Percentiles rank a stretch among this genome's conserved stretches.
Conservation (phyloP, 257 asterid species). For the Nicotiana attenuata region DNA sequence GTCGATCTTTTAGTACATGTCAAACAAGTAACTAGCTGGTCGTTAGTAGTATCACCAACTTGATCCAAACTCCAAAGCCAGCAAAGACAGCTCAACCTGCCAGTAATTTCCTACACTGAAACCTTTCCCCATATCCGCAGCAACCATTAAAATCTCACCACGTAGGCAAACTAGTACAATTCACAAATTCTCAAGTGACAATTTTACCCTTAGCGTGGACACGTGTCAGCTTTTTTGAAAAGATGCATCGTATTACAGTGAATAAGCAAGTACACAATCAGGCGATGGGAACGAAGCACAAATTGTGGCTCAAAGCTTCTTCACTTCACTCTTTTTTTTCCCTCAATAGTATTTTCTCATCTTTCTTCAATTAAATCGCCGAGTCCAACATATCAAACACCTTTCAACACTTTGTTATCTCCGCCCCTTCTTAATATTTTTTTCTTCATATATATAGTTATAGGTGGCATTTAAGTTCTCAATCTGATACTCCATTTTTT, state of each 20-base stretch:
- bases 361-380: neutral
- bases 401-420: neutral
- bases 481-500: slow-evolving; percentile 2
- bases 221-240: neutral
- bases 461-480: neutral
- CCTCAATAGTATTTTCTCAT: neutral
- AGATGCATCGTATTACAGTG: neutral
- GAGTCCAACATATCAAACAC: neutral
- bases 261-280: neutral
- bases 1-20: no score
- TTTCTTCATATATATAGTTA: neutral
- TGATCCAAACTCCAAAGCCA: neutral
- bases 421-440: neutral
- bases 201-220: neutral
- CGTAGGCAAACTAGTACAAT: no score
- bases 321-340: neutral
- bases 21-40: neutral
- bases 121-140: no score
- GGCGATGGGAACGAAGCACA: neutral
- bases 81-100: neutral
- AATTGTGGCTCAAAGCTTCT: slow-evolving; percentile 1
- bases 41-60: neutral
- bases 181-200: neutral
- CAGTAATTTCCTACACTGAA: no score
- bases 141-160: no score